Evolutionary conservation across 116 monocot genomes (phyloP).

Genomic region (Dioscorea cayenensis): DNA sequence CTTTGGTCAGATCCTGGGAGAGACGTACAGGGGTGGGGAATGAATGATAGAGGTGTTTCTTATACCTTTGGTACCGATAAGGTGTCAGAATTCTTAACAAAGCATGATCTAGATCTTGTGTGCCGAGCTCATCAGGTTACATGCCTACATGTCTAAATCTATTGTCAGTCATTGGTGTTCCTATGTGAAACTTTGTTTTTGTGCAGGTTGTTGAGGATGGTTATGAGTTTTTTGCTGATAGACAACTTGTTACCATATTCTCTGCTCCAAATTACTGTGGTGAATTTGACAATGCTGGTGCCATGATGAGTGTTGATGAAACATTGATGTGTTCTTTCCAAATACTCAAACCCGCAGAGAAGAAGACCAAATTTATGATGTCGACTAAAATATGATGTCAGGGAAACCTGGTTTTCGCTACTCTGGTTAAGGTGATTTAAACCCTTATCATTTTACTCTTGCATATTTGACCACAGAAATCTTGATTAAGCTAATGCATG

Average conservation of each 20-base stretch:
- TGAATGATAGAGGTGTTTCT: slow-evolving; percentile 90
- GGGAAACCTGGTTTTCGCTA: neutral
- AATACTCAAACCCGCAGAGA: slow-evolving; percentile 57
- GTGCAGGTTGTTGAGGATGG: slow-evolving; percentile 75
- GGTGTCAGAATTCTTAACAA: slow-evolving; percentile 68
- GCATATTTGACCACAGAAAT: too few relatives aligned
- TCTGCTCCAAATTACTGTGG: slow-evolving; percentile 80
- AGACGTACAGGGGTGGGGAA: slow-evolving; percentile 76
- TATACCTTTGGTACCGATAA: slow-evolving; percentile 84
- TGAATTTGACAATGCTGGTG: slow-evolving; percentile 79
- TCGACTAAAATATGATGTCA: slow-evolving; percentile 23
- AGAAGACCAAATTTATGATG: slow-evolving; percentile 40
- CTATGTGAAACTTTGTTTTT: neutral
- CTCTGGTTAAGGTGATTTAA: slow-evolving; percentile 15
- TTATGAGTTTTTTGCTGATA: slow-evolving; percentile 76
- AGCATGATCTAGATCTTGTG: slow-evolving; percentile 74
- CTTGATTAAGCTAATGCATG: too few relatives aligned
- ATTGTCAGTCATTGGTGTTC: too few relatives aligned
- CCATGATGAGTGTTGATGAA: slow-evolving; percentile 83
- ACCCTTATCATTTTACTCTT: too few relatives aligned
- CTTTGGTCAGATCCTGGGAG: slow-evolving; percentile 89
- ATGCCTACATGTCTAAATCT: too few relatives aligned
- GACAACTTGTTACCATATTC: slow-evolving; percentile 77
- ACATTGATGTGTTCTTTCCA: slow-evolving; percentile 67
- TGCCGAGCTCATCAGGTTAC: slow-evolving; percentile 87